Conservation (phyloP, 805 yeast species). For the Myxozyma vanderwaltii region DNA sequence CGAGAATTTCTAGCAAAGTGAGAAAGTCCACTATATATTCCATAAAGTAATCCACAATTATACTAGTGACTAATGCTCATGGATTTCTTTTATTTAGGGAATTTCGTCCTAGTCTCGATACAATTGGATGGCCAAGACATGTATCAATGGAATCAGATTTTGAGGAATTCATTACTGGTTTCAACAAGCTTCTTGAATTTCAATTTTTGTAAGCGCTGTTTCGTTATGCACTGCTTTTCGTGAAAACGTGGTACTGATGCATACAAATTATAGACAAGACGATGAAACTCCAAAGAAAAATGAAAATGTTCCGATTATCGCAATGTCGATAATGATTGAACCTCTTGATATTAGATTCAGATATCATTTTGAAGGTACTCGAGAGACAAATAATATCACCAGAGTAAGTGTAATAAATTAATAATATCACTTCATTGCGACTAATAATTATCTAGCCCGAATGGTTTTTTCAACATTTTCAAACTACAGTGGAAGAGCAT, state of each 20-base stretch:
- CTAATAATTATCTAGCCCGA: conserved; percentile 51
- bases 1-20: conserved; percentile 14
- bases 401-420: conserved; percentile 40
- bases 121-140: conserved; percentile 28
- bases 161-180: conserved; percentile 1
- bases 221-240: too few species aligned
- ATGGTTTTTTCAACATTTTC: conserved; percentile 59
- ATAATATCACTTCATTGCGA: background rate
- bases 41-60: background rate
- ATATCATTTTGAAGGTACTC: conserved; percentile 60
- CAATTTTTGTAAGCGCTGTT: conserved; percentile 26
- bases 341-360: conserved; percentile 55
- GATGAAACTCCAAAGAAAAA: background rate
- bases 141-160: conserved; percentile 1
- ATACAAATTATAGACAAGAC: background rate
- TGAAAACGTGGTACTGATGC: too few species aligned
- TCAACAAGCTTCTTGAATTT: conserved; percentile 20
- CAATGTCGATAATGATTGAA: conserved; percentile 50
- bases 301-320: conserved; percentile 17
- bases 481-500: conserved; percentile 42
- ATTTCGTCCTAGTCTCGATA: conserved; percentile 18
- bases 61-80: background rate
- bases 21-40: background rate
- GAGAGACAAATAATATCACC: conserved; percentile 63
- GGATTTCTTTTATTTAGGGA: conserved; percentile 6